phyloP scores from a whole-genome alignment of 495 filamentous ascomycete species.

The Copromyces sp. region DNA sequence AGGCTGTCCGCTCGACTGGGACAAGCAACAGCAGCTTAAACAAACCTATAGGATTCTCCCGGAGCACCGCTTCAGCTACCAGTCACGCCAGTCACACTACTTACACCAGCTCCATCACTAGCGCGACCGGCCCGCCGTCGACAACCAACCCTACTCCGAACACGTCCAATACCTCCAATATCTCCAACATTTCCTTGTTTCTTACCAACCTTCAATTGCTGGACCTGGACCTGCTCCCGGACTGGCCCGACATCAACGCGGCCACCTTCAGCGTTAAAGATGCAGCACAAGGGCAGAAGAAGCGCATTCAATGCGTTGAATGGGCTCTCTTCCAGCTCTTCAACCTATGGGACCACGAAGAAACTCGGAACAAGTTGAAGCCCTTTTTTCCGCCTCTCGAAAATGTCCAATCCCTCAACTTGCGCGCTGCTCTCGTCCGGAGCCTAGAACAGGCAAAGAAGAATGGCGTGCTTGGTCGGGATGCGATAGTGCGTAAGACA shows the following conservation, averaged over 20 bases:
- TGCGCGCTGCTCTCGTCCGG: constrained; percentile 75
- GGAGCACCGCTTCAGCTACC: constrained; percentile 6
- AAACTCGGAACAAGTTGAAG: constrained; percentile 69
- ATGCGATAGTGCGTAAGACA: constrained; percentile 69
- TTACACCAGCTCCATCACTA: constrained; percentile 1
- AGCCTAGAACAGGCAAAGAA: constrained; percentile 74
- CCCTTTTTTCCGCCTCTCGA: constrained; percentile 84
- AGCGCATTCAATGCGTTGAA: constrained; percentile 67
- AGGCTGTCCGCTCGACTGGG: constrained; percentile 11
- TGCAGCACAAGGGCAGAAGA: constrained; percentile 61
- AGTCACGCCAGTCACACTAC: constrained; percentile 3
- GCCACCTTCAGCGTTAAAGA: constrained; percentile 57
- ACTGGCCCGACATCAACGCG: constrained; percentile 65
- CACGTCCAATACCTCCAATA: neutral
- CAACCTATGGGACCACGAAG: constrained; percentile 65
- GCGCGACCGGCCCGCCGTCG: neutral
- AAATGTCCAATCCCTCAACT: constrained; percentile 77
- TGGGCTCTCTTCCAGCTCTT: constrained; percentile 80
- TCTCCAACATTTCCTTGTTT: constrained; percentile 46
- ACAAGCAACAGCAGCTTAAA: constrained; percentile 11
- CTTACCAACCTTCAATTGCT: constrained; percentile 71
- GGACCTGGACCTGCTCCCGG: constrained; percentile 59
- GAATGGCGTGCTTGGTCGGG: constrained; percentile 67
- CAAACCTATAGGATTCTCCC: neutral
- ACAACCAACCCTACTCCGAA: constrained; percentile 5